Evolutionary conservation across 768 basidiomycete species (phyloP), one percentile per base, ranked within the genome.

Genomic region (Pleurotus sapidus): DNA sequence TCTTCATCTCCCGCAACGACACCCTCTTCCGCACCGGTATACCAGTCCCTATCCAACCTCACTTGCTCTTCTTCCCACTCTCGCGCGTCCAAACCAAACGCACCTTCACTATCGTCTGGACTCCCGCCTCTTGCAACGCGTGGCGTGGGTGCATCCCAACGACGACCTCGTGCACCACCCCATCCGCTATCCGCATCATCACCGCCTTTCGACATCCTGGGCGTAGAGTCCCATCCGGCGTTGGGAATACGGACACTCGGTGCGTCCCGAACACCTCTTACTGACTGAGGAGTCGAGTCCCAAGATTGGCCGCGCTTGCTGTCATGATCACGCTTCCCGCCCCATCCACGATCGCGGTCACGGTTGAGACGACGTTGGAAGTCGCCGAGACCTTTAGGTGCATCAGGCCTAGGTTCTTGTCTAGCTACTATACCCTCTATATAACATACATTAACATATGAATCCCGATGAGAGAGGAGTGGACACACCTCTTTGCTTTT

Each of bases 41-140:
- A 99, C 97, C 97, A 99, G 66, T 98, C 95, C 24, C 97, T 79
- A 70, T 99, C 97, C 65, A 98, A 67, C 58, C 81, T 81, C 11
- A 94, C 81, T 69, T 97, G 94, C 69, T 98, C 97, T 65, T 98
- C 96, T 70, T 98, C 97, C 97, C 96, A 99, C 65, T 97, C 96
- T 49, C 90, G 79, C 45, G 82, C 78, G 67, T 95, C 90, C 25
- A 95, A 70, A 6, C 82, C 84, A 17, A 84, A 71, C 12, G 81
- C 80, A 23, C 74, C 81, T 50, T 83, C 87, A 30, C 87, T 87
- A 47, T 78, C 84, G 46, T 91, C 89, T 5, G 87, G 85, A 60
- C 88, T 91, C 0, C 77, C 82, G 3, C 82, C 87, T 63, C 91
- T 76, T 1, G 80, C 78, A 46, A 76, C 77, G 46, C 89, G 79